Evolutionary conservation across 441 rosid species (phyloP), one percentile per base, ranked within the genome.

Genomic region (Lepidium campestre): DNA sequence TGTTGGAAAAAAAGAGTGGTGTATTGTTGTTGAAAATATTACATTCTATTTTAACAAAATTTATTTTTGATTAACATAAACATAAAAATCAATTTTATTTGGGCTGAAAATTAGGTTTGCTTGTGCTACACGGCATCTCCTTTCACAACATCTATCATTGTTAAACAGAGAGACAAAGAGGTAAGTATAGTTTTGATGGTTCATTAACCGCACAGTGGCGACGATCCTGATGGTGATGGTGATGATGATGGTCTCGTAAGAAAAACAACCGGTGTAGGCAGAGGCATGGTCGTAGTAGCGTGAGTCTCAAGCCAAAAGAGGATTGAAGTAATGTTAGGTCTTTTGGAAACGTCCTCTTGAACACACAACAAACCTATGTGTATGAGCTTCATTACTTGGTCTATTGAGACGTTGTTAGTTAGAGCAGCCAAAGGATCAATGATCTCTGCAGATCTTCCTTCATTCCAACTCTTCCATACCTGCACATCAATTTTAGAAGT

Each of bases 281-380:
- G 29, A 55, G 44, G 60, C 60, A 55, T 35, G 27, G 42, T 55
- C 17, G 42, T 55, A 19, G 3, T 18, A 35, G 17, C 44, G 11
- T 35, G 44, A 11, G 11, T 6, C 11, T 7, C 60, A 34, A 55
- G 29, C 60, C 60, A 55, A 55, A 55, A 35, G 17, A 55, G 29
- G 60, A 55, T 55, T 35, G 60, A 55, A 18, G 7, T 55, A 7
- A 55, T 19, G 18, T 42, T 55, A 55, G 60, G 42, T 55, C 60
- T 55, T 18, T 7, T 19, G 42, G 44, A 55, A 35, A 19, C 17
- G 19, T 35, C 7, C 18, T 55, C 60, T 55, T 55, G 60, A 55
- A 55, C 29, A 55, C 60, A 55, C 44, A 55, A 35, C 29, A 55
- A 55, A 35, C 60, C 60, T 19, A 55, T 55, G 42, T 55, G 42